Conservation (phyloP, 2,329 filamentous ascomycete species). For the Trichoderma sp. region DNA sequence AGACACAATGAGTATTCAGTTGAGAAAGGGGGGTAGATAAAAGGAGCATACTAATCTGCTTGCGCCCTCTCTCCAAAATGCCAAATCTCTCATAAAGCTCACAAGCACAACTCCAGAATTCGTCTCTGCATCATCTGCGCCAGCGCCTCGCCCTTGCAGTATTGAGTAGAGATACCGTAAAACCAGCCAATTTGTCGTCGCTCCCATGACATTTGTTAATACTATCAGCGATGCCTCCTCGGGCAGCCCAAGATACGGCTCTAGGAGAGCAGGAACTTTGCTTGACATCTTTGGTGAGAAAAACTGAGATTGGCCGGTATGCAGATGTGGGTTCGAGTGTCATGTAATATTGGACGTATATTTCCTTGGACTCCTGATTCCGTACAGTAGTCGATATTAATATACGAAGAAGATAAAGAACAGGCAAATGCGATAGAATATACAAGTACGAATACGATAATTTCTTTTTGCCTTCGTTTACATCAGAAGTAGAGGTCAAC, state of each 20-base stretch:
- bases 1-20: neutral
- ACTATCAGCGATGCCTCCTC: constrained; percentile 59
- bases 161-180: constrained; percentile 54
- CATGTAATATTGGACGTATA: neutral
- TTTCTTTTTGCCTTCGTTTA: neutral
- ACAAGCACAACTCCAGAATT: constrained; percentile 65
- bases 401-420: neutral
- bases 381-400: neutral
- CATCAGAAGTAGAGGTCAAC: neutral
- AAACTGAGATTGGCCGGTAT: neutral
- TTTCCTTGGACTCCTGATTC: neutral
- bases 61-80: constrained; percentile 74
- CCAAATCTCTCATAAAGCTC: constrained; percentile 75
- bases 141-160: constrained; percentile 31
- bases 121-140: constrained; percentile 22
- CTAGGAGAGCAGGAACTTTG: constrained; percentile 60
- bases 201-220: constrained; percentile 65
- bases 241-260: constrained; percentile 60
- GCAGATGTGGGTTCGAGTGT: too few relatives aligned
- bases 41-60: constrained; percentile 56
- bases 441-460: neutral
- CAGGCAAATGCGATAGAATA: neutral
- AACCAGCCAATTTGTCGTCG: constrained; percentile 64
- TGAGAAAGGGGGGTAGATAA: too few relatives aligned
- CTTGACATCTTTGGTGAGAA: constrained; percentile 39